Evolutionary conservation across 345 rosid species (phyloP).

Genomic region (Hevea brasiliensis): DNA sequence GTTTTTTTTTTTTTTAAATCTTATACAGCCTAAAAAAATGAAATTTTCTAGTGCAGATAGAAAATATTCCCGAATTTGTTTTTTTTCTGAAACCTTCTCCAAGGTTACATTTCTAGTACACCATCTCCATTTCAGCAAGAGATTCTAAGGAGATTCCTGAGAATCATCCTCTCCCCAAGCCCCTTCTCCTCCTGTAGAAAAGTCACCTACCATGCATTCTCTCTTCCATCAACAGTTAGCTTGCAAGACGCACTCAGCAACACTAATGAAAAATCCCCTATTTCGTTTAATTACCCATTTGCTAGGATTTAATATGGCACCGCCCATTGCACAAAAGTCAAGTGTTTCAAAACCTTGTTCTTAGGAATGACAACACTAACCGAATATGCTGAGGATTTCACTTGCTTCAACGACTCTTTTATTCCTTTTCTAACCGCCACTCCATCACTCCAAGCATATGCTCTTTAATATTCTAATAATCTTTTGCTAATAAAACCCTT

Average conservation of each 20-base stretch:
- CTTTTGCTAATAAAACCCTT: slow-evolving; percentile 17
- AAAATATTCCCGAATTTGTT: no score
- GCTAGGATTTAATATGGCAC: no score
- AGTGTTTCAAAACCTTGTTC: background rate
- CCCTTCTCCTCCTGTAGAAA: no score
- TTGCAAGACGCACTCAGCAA: background rate
- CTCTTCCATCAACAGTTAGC: background rate
- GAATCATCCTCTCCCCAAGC: slow-evolving; percentile 5
- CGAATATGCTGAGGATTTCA: slow-evolving; percentile 60
- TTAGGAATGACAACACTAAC: slow-evolving; percentile 21
- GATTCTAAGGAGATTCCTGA: slow-evolving; percentile 30
- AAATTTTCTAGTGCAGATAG: no score
- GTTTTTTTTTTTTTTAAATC: no score
- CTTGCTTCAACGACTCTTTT: slow-evolving; percentile 37
- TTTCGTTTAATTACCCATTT: no score
- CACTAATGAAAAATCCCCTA: background rate
- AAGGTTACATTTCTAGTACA: no score
- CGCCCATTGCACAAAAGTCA: background rate
- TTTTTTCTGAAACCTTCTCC: no score
- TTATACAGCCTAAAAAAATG: no score
- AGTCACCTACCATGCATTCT: background rate
- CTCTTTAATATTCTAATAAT: slow-evolving; percentile 47
- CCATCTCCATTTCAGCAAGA: no score
- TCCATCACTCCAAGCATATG: slow-evolving; percentile 73
- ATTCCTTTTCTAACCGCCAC: slow-evolving; percentile 39